These are phyloP conservation scores for Protomyces inundatus DNA, from an alignment of 1,139 yeast genomes.

Conservation along the genomic window DNA sequence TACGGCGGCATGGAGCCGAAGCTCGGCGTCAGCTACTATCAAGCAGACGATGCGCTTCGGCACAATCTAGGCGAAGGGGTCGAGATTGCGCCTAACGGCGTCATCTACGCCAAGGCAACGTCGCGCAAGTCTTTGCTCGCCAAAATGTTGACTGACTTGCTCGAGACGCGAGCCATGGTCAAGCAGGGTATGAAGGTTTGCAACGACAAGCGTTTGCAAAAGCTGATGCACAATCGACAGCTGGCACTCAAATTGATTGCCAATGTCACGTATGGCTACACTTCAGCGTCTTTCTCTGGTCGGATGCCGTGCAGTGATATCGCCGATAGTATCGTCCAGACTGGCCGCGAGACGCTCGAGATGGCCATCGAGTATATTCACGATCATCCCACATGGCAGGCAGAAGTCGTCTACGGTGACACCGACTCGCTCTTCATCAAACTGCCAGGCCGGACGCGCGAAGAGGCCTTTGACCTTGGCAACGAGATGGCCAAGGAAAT, in stretches of 20 bases:
- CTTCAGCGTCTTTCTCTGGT: slow-evolving; percentile 92
- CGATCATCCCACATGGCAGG: slow-evolving; percentile 59
- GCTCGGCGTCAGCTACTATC: slow-evolving; percentile 49
- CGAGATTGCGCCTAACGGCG: slow-evolving; percentile 75
- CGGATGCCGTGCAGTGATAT: slow-evolving; percentile 95
- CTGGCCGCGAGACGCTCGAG: slow-evolving; percentile 78
- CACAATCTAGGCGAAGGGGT: slow-evolving; percentile 53
- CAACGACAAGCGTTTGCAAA: slow-evolving; percentile 47
- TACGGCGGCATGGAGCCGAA: slow-evolving; percentile 47
- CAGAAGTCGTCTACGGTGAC: slow-evolving; percentile 93
- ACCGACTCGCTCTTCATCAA: slow-evolving; percentile 90
- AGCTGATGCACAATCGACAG: slow-evolving; percentile 69
- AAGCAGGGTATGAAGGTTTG: slow-evolving; percentile 61
- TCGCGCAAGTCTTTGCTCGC: slow-evolving; percentile 71
- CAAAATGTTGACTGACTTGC: slow-evolving; percentile 74
- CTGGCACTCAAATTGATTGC: slow-evolving; percentile 84
- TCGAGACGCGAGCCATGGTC: slow-evolving; percentile 72
- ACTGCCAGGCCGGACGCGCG: slow-evolving; percentile 71
- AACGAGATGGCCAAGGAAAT: slow-evolving; percentile 59
- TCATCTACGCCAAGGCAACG: slow-evolving; percentile 61
- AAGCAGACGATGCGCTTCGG: slow-evolving; percentile 54
- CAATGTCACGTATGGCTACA: slow-evolving; percentile 91
- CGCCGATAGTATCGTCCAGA: slow-evolving; percentile 89
- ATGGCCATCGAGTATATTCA: slow-evolving; percentile 62
- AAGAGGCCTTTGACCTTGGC: slow-evolving; percentile 75